These are phyloP conservation scores for Paspalum notatum DNA, from an alignment of 176 grass and related monocot genomes.

Conservation along the genomic window DNA sequence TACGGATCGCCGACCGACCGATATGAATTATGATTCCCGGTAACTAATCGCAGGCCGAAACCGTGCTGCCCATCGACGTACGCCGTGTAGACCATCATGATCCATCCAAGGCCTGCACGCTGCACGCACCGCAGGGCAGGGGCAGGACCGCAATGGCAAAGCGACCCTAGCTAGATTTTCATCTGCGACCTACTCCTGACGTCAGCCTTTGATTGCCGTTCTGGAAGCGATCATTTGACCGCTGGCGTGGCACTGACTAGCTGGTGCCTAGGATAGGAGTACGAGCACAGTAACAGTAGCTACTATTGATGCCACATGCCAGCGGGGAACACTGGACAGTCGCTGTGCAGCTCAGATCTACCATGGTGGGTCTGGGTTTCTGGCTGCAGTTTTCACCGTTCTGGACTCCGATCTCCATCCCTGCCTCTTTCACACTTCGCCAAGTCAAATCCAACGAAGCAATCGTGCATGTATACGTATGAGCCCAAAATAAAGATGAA, in stretches of 20 bases:
- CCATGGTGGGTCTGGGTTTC: neutral
- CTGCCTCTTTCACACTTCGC: neutral
- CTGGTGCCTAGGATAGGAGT: neutral
- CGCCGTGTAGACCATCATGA: too few species aligned
- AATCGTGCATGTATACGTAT: too few species aligned
- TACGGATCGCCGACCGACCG: neutral
- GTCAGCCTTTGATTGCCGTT: constrained; percentile 2
- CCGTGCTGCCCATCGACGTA: too few species aligned
- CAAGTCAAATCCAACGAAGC: neutral
- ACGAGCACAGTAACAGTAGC: neutral
- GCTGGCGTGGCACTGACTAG: neutral
- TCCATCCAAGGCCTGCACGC: neutral
- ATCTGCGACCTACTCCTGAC: neutral
- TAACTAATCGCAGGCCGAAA: too few species aligned
- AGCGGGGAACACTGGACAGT: neutral
- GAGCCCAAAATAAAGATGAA: too few species aligned
- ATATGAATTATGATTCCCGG: too few species aligned
- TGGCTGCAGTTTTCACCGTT: neutral
- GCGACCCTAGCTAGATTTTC: neutral
- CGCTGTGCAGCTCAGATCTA: constrained; percentile 33
- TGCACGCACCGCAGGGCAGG: neutral
- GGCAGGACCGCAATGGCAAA: neutral
- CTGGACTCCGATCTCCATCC: neutral
- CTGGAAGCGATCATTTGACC: neutral
- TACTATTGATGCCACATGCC: neutral